Conservation (phyloP, 2,329 filamentous ascomycete species). For the Colletotrichum caudatum region DNA sequence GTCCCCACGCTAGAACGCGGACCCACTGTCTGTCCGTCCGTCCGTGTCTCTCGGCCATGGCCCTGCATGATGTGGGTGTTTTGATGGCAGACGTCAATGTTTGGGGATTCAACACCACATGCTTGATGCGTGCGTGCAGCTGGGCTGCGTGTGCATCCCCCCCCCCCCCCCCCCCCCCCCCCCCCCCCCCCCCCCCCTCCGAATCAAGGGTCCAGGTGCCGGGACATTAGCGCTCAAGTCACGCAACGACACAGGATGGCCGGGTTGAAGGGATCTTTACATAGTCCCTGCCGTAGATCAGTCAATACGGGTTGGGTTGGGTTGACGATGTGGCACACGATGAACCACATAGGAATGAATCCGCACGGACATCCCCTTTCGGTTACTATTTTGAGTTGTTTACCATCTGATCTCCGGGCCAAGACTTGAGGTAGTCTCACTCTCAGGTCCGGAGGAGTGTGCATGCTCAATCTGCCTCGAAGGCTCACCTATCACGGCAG, state of each 20-base stretch:
- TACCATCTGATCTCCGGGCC: constrained; percentile 24
- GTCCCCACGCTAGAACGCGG: constrained; percentile 12
- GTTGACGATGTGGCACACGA: constrained; percentile 1
- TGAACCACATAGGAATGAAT: constrained; percentile 19
- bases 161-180: background rate
- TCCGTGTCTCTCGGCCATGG: constrained; percentile 32
- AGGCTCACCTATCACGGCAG: background rate
- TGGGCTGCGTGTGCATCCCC: background rate
- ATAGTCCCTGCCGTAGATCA: background rate
- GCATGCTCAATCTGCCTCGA: background rate
- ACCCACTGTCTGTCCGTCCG: constrained; percentile 19
- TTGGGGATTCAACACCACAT: background rate
- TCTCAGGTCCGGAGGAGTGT: background rate
- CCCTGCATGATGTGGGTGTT: background rate
- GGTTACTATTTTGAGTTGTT: constrained; percentile 20
- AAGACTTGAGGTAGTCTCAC: constrained; percentile 16
- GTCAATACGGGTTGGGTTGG: background rate
- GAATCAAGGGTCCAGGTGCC: constrained; percentile 13
- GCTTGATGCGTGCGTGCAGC: too few species aligned
- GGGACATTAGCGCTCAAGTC: background rate
- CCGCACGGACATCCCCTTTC: constrained; percentile 13
- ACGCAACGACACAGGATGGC: too few species aligned
- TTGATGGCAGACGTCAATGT: constrained; percentile 4
- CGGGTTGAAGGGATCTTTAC: background rate
- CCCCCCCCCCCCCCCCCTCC: background rate